Evolutionary conservation across 768 basidiomycete species (phyloP).

Genomic region (Boletus rubroflammeus): DNA sequence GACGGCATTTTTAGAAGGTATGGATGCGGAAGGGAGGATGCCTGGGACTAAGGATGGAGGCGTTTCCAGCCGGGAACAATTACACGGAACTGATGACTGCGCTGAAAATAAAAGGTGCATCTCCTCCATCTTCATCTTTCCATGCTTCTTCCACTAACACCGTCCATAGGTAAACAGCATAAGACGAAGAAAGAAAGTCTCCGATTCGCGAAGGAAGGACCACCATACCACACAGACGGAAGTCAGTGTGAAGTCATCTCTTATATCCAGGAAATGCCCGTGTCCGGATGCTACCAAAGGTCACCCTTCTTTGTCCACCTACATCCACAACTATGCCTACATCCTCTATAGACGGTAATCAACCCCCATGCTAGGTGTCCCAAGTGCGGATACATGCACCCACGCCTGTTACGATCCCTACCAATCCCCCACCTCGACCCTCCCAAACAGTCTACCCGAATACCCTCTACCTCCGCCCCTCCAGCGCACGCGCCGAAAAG

Average conservation of each 20-base stretch:
- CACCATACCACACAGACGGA: constrained; percentile 65
- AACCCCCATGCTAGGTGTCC: constrained; percentile 1
- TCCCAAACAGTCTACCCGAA: too few relatives aligned
- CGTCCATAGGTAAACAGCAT: too few relatives aligned
- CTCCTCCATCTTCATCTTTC: neutral
- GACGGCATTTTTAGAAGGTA: constrained; percentile 36
- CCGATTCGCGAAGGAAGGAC: constrained; percentile 70
- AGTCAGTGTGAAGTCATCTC: constrained; percentile 52
- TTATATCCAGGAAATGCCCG: too few relatives aligned
- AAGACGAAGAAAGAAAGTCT: constrained; percentile 77
- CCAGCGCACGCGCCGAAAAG: too few relatives aligned
- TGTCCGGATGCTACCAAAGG: constrained; percentile 35
- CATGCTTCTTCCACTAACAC: too few relatives aligned
- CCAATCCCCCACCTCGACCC: too few relatives aligned
- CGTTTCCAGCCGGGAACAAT: too few relatives aligned
- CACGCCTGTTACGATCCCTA: too few relatives aligned
- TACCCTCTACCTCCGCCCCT: too few relatives aligned
- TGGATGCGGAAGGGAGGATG: constrained; percentile 70
- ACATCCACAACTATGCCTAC: constrained; percentile 22
- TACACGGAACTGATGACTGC: too few relatives aligned
- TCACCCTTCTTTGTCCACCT: constrained; percentile 56
- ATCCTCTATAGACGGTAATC: neutral
- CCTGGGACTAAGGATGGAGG: too few relatives aligned
- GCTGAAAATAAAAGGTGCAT: constrained; percentile 67
- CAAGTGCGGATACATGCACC: too few relatives aligned